phyloP scores from a whole-genome alignment of 495 filamentous ascomycete species.

The Lindgomyces ingoldianus region DNA sequence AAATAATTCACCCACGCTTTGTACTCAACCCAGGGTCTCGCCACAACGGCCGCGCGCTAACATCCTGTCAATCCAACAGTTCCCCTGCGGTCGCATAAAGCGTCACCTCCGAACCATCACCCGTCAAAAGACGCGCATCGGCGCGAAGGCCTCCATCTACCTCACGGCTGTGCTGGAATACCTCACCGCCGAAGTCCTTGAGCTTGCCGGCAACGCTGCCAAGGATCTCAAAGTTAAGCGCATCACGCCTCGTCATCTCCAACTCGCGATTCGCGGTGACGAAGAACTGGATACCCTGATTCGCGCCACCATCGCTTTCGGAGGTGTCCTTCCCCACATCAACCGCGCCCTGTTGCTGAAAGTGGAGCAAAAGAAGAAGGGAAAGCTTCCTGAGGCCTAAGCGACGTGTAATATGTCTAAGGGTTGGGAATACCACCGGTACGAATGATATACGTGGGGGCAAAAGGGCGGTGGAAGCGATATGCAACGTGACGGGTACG shows the following conservation, averaged over 20 bases:
- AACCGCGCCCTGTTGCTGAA: conserved; percentile 95
- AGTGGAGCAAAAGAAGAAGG: conserved; percentile 98
- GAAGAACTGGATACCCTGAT: conserved; percentile 98
- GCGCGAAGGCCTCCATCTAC: conserved; percentile 97
- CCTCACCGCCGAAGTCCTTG: conserved; percentile 96
- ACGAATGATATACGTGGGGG: not conserved
- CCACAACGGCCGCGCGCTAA: conserved; percentile 24
- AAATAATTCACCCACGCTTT: not conserved
- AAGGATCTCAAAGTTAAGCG: conserved; percentile 99
- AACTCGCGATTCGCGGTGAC: conserved; percentile 97
- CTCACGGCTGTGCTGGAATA: conserved; percentile 98
- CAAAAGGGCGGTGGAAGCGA: not conserved
- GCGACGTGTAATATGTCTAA: too few species aligned
- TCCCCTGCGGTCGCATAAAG: conserved; percentile 99
- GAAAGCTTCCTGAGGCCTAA: conserved; percentile 67
- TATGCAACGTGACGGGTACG: not conserved
- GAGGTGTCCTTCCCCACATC: conserved; percentile 98
- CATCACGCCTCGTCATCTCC: conserved; percentile 96
- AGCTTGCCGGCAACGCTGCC: conserved; percentile 95
- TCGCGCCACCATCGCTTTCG: conserved; percentile 95
- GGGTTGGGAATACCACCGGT: not conserved
- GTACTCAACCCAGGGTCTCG: not conserved
- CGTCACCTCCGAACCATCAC: conserved; percentile 99
- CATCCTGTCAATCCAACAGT: conserved; percentile 55
- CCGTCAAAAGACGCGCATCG: conserved; percentile 99